phyloP scores from a whole-genome alignment of 2,329 filamentous ascomycete genomes.

The Botrytis byssoidea region DNA sequence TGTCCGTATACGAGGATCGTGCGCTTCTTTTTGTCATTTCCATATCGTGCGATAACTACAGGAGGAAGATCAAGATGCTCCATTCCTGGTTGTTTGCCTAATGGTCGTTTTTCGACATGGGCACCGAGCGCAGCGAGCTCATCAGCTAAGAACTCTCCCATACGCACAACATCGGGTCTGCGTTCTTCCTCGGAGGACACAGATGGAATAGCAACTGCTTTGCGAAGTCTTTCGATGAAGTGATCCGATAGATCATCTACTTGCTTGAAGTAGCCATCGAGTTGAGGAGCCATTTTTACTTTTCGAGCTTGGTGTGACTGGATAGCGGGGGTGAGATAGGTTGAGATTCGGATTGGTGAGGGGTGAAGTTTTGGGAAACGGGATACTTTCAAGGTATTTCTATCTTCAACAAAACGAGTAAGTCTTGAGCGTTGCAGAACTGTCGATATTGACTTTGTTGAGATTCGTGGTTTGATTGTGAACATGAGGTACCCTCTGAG shows the following conservation, averaged over 20 bases:
- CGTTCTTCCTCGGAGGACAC: slow-evolving; percentile 88
- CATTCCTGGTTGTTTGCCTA: slow-evolving; percentile 90
- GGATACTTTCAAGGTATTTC: background rate
- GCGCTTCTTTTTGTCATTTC: slow-evolving; percentile 86
- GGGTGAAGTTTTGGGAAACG: background rate
- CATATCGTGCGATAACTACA: slow-evolving; percentile 88
- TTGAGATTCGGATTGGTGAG: slow-evolving; percentile 13
- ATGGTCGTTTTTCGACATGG: slow-evolving; percentile 77
- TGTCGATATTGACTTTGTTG: slow-evolving; percentile 16
- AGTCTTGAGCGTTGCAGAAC: background rate
- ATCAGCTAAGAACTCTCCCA: slow-evolving; percentile 85
- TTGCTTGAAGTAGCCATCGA: slow-evolving; percentile 91
- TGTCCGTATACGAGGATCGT: slow-evolving; percentile 97
- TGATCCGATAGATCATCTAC: slow-evolving; percentile 75
- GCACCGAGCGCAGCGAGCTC: slow-evolving; percentile 85
- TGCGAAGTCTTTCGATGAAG: slow-evolving; percentile 86
- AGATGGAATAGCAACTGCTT: slow-evolving; percentile 94
- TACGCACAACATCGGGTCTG: slow-evolving; percentile 89
- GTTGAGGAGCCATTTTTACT: slow-evolving; percentile 79
- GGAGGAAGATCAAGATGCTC: slow-evolving; percentile 90
- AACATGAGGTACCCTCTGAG: slow-evolving; percentile 13
- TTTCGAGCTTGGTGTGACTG: slow-evolving; percentile 54
- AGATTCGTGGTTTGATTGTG: slow-evolving; percentile 15
- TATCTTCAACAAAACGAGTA: background rate
- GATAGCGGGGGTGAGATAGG: slow-evolving; percentile 35